Evolutionary conservation across 1,139 yeast genomes (phyloP), one percentile per base, ranked within the genome.

Genomic region (Kurtzmaniella quercitrusa): DNA sequence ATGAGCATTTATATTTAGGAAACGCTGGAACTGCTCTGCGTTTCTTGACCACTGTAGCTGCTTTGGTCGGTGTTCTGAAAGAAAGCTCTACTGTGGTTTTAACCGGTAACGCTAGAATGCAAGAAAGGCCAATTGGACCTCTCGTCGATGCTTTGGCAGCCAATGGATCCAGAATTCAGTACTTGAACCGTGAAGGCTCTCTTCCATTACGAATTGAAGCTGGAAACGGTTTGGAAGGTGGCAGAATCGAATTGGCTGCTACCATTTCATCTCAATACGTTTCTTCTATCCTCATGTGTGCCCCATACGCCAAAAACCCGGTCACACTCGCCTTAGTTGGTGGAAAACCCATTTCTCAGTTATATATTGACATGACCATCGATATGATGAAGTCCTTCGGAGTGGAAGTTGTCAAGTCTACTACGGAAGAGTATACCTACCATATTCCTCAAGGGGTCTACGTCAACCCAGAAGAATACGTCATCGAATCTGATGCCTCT

Each of bases 21-120:
- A 93, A 93, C 60, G 98, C 99, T 1, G 99, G 99, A 53, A 93
- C 99, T 39, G 98, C 98, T 5, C 88, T 97, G 8, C 79, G 99
- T 56, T 94, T 93, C 63, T 75, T 93, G 57, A 88, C 98, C 3
- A 81, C 96, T 1, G 91, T 93, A 33, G 96, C 96, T 12, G 78
- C 96, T 17, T 71, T 93, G 46, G 96, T 88, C 6, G 68, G 74
- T 43, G 29, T 59, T 5, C 42, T 51, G 10, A 60, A 81, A 2
- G 59, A 65, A 3, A 58, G 67, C 17, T 66, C 70, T 38, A 62
- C 70, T 46, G 82, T 90, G 36, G 66, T 81, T 11, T 74, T 94
- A 51, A 93, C 98, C 3, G 99, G 99, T 55, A 93, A 93, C 61
- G 84, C 89, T 38, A 81, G 99, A 65, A 93, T 93, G 98, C 95